Evolutionary conservation across 257 asterid species (phyloP).

Genomic region (Petrea volubilis): DNA sequence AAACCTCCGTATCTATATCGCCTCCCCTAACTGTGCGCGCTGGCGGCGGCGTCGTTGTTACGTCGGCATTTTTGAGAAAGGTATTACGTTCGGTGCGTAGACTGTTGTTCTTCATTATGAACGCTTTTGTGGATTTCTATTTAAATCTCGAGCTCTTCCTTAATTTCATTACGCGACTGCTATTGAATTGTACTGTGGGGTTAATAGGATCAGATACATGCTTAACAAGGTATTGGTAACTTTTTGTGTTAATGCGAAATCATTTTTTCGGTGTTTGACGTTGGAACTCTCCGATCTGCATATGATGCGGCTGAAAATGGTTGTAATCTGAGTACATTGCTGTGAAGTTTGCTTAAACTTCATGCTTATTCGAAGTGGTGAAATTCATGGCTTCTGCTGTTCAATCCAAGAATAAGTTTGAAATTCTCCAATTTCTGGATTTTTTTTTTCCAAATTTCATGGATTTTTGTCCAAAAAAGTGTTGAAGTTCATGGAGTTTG

Average conservation of each 20-base stretch:
- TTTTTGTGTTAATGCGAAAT: background rate
- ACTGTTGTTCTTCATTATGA: background rate
- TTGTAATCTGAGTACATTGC: background rate
- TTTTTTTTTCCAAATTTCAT: background rate
- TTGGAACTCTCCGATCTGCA: background rate
- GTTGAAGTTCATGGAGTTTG: background rate
- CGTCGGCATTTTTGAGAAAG: background rate
- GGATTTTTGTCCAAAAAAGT: background rate
- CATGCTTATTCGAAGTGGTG: background rate
- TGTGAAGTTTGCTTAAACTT: background rate
- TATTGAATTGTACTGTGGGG: background rate
- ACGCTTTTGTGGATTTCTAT: background rate
- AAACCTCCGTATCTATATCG: conserved; percentile 18
- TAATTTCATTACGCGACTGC: background rate
- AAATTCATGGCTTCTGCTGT: background rate
- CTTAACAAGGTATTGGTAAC: too few relatives aligned
- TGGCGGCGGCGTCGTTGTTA: conserved; percentile 3
- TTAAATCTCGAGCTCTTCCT: background rate
- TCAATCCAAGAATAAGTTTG: background rate
- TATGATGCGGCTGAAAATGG: background rate
- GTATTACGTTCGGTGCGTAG: background rate
- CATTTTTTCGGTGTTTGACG: background rate
- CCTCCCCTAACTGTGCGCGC: background rate
- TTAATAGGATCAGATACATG: background rate
- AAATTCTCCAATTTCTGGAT: background rate